A percentile compares a stretch with the other conserved stretches of the same genome.
Conservation (phyloP, 257 asterid genomes). For the Nicotiana noctiflora region DNA sequence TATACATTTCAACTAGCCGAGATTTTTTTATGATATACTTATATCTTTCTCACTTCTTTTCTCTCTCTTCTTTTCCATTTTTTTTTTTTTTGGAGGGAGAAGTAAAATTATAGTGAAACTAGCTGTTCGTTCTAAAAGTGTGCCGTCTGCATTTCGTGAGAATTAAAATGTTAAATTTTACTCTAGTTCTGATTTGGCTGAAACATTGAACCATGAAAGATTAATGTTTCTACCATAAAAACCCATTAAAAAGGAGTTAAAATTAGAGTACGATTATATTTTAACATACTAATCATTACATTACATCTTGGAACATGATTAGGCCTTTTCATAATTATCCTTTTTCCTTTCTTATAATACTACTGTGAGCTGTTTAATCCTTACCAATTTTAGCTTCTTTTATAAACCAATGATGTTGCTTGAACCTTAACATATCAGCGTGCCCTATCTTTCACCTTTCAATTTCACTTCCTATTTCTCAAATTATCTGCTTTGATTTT, state of each 20-base stretch:
- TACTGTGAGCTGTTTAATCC: neutral
- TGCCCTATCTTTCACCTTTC: neutral
- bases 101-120: neutral
- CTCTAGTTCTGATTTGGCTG: too few species aligned
- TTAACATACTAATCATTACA: neutral
- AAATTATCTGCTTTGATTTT: too few species aligned
- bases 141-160: neutral
- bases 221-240: neutral
- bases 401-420: neutral
- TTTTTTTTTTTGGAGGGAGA: too few species aligned
- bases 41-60: neutral
- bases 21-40: neutral
- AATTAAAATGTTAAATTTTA: neutral
- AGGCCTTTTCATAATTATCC: neutral
- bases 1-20: too few species aligned
- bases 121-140: neutral
- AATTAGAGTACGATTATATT: neutral
- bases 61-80: neutral
- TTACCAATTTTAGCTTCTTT: neutral
- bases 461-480: too few species aligned
- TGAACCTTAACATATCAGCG: neutral
- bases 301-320: neutral
- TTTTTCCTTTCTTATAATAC: neutral
- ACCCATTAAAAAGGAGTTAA: neutral
- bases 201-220: neutral